Base-by-base conservation (phyloP, 164 flowering plant genomes). In the Berberis vulgaris region DNA sequence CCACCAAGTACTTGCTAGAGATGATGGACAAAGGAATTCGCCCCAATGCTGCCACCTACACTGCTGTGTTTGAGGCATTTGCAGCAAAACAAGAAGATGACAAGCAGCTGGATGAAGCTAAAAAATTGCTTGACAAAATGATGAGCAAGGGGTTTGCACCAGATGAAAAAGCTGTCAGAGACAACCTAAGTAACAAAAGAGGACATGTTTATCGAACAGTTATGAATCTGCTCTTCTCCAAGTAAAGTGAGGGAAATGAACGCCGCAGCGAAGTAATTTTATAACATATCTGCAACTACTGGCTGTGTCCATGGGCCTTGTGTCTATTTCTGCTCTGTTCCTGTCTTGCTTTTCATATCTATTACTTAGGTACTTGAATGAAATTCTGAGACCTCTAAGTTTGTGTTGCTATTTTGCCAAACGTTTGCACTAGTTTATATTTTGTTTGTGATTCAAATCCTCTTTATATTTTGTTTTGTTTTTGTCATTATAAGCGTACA, bases 1-100 rank as follows among this genome's bases (percentile, higher is more conserved):
- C 80, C 4, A 80, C 71, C 78, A 90, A 83, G 81, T 79, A 77
- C 44, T 5, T 88, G 65, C 1, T 78, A 72, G 94, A 90, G 80
- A 93, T 93, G 97, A 72, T 86, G 81, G 78, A 60, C 43, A 77
- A 75, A 63, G 92, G 92, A 12, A 85, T 93, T 76, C 56, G 63
- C 53, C 84, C 85, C 2, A 82, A 82, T 68, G 88, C 81, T 0
- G 81, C 61, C 45, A 76, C 82, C 0, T 86, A 82, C 52, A 71
- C 73, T 3, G 73, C 83, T 6, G 82, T 86, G 13, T 77, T 85
- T 10, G 96, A 90, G 79, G 90, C 76, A 40, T 72, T 83, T 59
- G 81, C 58, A 40, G 78, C 63, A 78, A 26, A 26, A 26, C 26
- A 26, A 26, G 26, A 26, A 26, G 26, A 26, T 26, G 91, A 68